Percentiles rank a stretch among this genome's conserved stretches.
These are phyloP conservation scores for Kregervanrija delftensis DNA, from an alignment of 805 yeast genomes.

Conservation along the genomic window DNA sequence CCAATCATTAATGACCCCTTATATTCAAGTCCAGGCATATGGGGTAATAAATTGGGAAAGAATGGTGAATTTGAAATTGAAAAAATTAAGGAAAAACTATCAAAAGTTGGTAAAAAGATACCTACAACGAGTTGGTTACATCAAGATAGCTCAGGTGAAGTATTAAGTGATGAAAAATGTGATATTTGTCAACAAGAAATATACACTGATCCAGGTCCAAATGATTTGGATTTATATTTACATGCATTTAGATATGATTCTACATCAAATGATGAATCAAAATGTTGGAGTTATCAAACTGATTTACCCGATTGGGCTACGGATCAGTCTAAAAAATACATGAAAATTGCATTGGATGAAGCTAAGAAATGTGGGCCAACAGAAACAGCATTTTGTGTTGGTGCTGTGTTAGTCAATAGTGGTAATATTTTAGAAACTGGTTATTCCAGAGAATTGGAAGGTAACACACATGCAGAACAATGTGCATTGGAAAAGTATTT, in stretches of 20 bases:
- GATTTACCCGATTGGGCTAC: constrained; percentile 81
- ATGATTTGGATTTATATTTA: constrained; percentile 81
- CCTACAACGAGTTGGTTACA: constrained; percentile 65
- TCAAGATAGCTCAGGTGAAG: constrained; percentile 54
- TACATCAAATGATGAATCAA: constrained; percentile 20
- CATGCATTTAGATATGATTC: constrained; percentile 84
- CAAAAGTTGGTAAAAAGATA: constrained; percentile 62
- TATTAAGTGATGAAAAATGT: constrained; percentile 47
- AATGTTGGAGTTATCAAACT: constrained; percentile 66
- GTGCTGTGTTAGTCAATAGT: constrained; percentile 71
- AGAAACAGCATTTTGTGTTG: constrained; percentile 87
- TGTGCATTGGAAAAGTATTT: constrained; percentile 80
- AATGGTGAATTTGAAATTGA: constrained; percentile 40
- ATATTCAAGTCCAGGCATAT: constrained; percentile 68
- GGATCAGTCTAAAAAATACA: constrained; percentile 47
- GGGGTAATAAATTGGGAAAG: constrained; percentile 76
- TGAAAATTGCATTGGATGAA: constrained; percentile 70
- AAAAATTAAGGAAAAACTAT: constrained; percentile 42
- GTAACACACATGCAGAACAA: constrained; percentile 97
- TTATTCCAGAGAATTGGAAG: constrained; percentile 83
- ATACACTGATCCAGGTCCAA: constrained; percentile 83
- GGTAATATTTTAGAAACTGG: constrained; percentile 72
- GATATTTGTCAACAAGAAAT: constrained; percentile 59
- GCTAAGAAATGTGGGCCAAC: constrained; percentile 80
- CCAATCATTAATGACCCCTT: constrained; percentile 94